Evolutionary conservation across 768 basidiomycete genomes (phyloP).

Genomic region (Antrodiella citrinella): DNA sequence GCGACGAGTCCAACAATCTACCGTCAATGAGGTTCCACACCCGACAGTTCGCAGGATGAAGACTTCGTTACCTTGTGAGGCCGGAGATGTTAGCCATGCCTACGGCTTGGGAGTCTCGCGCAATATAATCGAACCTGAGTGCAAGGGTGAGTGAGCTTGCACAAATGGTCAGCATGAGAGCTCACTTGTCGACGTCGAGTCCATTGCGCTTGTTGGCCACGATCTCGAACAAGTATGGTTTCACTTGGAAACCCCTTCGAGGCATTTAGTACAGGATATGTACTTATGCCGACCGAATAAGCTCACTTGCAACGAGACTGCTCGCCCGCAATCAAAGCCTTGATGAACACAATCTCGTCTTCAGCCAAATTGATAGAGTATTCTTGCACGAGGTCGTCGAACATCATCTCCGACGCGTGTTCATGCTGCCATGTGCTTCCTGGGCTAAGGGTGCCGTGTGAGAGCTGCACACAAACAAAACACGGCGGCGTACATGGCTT

Average conservation of each 20-base stretch:
- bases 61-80: constrained; percentile 29
- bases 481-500: constrained; percentile 46
- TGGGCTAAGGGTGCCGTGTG: constrained; percentile 26
- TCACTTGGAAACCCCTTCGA: constrained; percentile 31
- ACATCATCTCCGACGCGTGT: constrained; percentile 76
- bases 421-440: constrained; percentile 63
- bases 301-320: constrained; percentile 42
- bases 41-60: background rate
- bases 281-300: background rate
- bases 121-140: constrained; percentile 73
- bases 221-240: constrained; percentile 75
- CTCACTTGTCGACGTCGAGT: constrained; percentile 80
- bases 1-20: constrained; percentile 67
- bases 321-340: constrained; percentile 73
- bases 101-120: constrained; percentile 64
- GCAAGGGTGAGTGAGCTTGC: background rate
- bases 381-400: constrained; percentile 52
- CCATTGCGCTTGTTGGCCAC: constrained; percentile 79
- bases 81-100: constrained; percentile 48
- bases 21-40: too few relatives aligned
- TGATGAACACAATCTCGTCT: constrained; percentile 54
- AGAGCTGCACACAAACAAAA: background rate
- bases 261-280: too few relatives aligned
- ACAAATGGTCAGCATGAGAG: background rate
- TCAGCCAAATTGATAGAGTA: constrained; percentile 40